Base-by-base conservation (phyloP, 352 stramenopile species). In the Phytopythium litorale region DNA sequence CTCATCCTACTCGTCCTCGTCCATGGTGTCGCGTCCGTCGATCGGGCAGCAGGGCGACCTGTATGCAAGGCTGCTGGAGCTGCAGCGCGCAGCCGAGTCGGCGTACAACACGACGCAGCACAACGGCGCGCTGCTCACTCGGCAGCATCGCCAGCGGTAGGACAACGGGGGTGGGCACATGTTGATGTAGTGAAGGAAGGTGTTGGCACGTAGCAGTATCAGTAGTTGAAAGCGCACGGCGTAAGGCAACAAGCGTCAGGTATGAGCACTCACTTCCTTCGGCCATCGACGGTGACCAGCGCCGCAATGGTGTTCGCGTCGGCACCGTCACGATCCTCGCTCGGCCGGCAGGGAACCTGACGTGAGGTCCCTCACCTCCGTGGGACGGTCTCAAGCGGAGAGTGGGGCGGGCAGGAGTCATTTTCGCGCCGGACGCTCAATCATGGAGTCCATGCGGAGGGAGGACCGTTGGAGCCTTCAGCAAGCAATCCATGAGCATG, bases 71-170 rank as follows among this genome's bases (percentile, higher is more conserved):
- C 66, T 90, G 56, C 68, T 84, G 28, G 72, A 90, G 52, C 58
- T 90, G 15, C 75, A 75, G 50, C 74, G 71, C 33, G 77, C 77
- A 15, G 81, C 71, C 0, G 72, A 87, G 48, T 70, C 73, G 13
- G 64, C 81, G n/a, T 90, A 79, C 60, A 64, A 72, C 35, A 84
- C 62, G 45, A 71, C 76, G 12, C 68, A 72, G 12, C 69, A 79
- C 49, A 90, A 87, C 64, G 69, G 78, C 23, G 69, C 75, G 57
- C 78, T 77, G 56, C 73, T 80, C 43, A 54, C 66, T 19, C 60
- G 72, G 59, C 68, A 81, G 30, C 72, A 62, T 51, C 64, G 62
- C 40, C 50, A 35, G 23, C 55, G 57, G 45, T 68, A 51, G 33
- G 18, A 50, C 6, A 25, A 25, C 42, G 9, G 19, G 40, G 42